Base-by-base conservation (phyloP, 1,139 yeast genomes). In the Geotrichum histeridarum region DNA sequence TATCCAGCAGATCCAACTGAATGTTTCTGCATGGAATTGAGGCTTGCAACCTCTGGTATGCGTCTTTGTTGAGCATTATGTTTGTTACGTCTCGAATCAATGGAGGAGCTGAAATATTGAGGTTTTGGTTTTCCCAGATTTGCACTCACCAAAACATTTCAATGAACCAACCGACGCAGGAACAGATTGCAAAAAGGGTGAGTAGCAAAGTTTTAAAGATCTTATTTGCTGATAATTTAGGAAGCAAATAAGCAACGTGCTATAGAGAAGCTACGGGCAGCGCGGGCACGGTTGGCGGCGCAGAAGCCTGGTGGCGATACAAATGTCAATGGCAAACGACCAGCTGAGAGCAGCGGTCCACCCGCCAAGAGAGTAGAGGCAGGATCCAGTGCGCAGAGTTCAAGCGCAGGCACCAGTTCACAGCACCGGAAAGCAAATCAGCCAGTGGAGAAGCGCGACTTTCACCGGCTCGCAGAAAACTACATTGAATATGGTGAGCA, bases 401-500 rank as follows among this genome's bases (percentile, higher is more conserved):
- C 27, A 5, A 22, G 47, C 15, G 18, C 54, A 38, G 54, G 51
- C 5, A 14, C 38, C 5, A 39, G 35, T 14, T 17, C 49, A 14
- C 57, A 54, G 33, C 57, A 54, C 30, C 51, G 57, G 30, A 51
- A 54, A 14, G 57, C 54, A 2, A 48, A 39, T 36, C 33, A 39
- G 42, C 48, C 42, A 14, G 14, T 45, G 6, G 33, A 14, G 22
- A 36, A 43, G 30, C 50, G 45, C 32, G 48, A 38, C 41, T 36
- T 27, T 38, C 42, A 44, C 8, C 50, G 50, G 4, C 38, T 54
- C 2, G 41, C 53, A 6, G 63, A 71, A 53, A 56, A 89, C 66
- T 94, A 90, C 69, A 91, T 94, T 52, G 99, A 94, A 61, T 94
- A 83, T 70, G 96, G 65, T 62, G 37, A 46, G 49, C 14, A n/a